Conservation (phyloP, 2,329 filamentous ascomycete species). For the Phoma sp. region DNA sequence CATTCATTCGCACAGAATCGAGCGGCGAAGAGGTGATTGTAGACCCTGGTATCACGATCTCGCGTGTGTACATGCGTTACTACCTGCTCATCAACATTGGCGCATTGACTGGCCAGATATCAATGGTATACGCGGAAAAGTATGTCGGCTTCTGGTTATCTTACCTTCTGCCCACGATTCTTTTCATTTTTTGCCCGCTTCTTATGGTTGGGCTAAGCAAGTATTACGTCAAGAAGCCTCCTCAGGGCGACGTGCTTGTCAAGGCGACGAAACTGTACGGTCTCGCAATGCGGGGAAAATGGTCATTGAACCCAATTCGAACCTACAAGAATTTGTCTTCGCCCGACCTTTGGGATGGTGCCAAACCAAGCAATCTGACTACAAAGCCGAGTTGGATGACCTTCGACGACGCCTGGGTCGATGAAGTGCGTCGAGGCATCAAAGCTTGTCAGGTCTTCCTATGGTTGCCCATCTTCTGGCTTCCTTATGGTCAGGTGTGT, state of each 20-base stretch:
- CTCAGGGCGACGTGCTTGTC: constrained; percentile 71
- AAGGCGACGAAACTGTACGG: constrained; percentile 67
- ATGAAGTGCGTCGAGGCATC: constrained; percentile 46
- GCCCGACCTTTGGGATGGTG: constrained; percentile 49
- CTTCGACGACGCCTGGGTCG: constrained; percentile 81
- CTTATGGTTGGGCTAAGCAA: constrained; percentile 50
- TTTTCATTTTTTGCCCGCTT: constrained; percentile 68
- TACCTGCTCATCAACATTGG: constrained; percentile 75
- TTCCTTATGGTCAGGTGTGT: constrained; percentile 62
- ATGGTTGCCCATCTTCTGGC: constrained; percentile 52
- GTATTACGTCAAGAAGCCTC: constrained; percentile 56
- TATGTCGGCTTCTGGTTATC: constrained; percentile 77
- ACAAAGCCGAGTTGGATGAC: constrained; percentile 74
- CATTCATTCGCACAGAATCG: constrained; percentile 57
- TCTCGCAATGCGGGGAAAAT: constrained; percentile 65
- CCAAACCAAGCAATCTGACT: constrained; percentile 66
- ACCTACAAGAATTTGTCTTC: constrained; percentile 56
- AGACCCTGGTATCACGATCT: constrained; percentile 69
- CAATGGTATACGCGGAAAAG: constrained; percentile 75
- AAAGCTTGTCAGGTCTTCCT: constrained; percentile 54
- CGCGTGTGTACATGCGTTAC: constrained; percentile 71
- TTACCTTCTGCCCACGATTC: constrained; percentile 67
- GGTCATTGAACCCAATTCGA: constrained; percentile 63
- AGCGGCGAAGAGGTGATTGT: constrained; percentile 70
- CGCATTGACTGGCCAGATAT: constrained; percentile 65